A percentile compares a stretch with the other conserved stretches of the same genome.
These are phyloP conservation scores for Monilinia polystroma DNA, from an alignment of 2,329 filamentous ascomycete genomes.

Conservation along the genomic window DNA sequence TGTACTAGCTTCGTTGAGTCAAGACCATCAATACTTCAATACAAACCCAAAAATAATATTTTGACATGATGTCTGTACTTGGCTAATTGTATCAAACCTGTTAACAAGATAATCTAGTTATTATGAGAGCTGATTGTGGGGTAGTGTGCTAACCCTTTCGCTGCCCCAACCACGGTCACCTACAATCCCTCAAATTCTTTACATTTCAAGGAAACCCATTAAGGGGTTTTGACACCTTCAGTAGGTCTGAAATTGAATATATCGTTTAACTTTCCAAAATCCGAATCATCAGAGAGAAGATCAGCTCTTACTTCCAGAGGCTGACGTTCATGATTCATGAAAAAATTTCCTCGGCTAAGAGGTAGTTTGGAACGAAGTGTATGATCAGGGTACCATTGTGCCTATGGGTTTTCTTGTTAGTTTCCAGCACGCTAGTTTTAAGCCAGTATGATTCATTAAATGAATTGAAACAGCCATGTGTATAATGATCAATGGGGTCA, in stretches of 20 bases:
- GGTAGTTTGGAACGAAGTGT: slow-evolving; percentile 35
- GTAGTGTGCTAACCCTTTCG: neutral
- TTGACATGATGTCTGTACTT: neutral
- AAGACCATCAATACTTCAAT: neutral
- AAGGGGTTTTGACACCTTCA: neutral
- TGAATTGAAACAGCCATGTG: neutral
- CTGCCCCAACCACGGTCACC: neutral
- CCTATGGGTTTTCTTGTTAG: slow-evolving; percentile 27
- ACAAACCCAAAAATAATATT: neutral
- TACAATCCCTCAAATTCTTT: neutral
- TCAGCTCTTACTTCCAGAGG: slow-evolving; percentile 37
- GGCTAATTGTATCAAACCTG: neutral
- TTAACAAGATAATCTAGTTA: neutral
- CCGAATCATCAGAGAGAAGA: slow-evolving; percentile 32
- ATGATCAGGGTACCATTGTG: slow-evolving; percentile 38
- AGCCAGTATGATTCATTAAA: neutral
- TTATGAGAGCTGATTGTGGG: neutral
- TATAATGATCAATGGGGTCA: slow-evolving; percentile 5
- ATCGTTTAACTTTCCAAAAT: slow-evolving; percentile 36
- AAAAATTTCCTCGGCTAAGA: slow-evolving; percentile 35
- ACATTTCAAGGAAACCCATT: neutral
- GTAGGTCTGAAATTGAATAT: slow-evolving; percentile 29
- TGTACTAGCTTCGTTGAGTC: neutral
- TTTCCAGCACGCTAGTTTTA: neutral
- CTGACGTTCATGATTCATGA: slow-evolving; percentile 35